phyloP scores from a whole-genome alignment of 306 rosid species.

The Inga oerstediana region DNA sequence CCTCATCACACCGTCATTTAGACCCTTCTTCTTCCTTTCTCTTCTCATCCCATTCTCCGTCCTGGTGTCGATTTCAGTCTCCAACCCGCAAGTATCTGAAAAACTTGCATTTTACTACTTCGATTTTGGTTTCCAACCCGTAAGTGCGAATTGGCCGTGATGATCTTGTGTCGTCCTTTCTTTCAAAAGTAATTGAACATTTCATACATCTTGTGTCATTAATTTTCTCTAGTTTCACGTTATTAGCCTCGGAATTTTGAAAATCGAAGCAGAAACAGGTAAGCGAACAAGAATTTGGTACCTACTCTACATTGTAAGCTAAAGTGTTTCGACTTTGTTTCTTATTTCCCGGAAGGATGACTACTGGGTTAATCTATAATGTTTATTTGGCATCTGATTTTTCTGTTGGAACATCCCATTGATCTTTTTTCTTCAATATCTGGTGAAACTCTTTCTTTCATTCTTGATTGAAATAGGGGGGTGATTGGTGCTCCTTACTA shows the following conservation, averaged over 20 bases:
- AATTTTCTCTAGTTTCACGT: not conserved
- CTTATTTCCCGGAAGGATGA: not conserved
- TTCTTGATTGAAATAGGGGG: not conserved
- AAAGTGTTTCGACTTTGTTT: not conserved
- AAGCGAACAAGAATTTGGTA: not conserved
- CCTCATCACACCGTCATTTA: too few species aligned
- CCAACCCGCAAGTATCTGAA: not conserved
- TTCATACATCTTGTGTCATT: not conserved
- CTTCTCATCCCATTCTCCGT: too few species aligned
- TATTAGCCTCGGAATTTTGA: not conserved
- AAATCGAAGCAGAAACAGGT: not conserved
- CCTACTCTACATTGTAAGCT: not conserved
- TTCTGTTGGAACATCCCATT: too few species aligned
- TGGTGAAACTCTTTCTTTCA: not conserved
- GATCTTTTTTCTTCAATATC: too few species aligned
- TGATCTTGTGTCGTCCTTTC: constrained; percentile 72
- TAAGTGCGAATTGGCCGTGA: constrained; percentile 52
- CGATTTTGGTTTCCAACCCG: constrained; percentile 62
- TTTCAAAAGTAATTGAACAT: constrained; percentile 60
- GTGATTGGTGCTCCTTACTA: too few species aligned
- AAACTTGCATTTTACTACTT: constrained; percentile 44
- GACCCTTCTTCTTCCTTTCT: too few species aligned
- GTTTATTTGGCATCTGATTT: too few species aligned
- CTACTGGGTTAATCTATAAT: too few species aligned
- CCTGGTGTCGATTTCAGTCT: too few species aligned